Conservation (phyloP, 805 yeast species). For the Clavispora carvajalis region DNA sequence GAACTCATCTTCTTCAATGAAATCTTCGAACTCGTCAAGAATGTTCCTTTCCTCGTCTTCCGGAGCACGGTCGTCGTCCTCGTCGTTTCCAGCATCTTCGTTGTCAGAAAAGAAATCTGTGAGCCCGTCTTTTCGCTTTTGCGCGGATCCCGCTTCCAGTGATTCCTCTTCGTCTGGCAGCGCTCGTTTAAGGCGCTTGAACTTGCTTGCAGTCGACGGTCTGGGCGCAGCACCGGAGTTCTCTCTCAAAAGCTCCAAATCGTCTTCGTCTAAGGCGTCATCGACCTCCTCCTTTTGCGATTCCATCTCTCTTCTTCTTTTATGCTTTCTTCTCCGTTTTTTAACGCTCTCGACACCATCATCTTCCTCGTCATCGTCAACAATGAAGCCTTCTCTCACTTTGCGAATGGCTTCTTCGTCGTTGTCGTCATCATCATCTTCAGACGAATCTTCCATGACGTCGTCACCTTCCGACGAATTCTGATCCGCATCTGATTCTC, state of each 20-base stretch:
- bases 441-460: conserved; percentile 63
- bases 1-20: conserved; percentile 94
- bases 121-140: conserved; percentile 34
- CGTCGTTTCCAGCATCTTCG: conserved; percentile 23
- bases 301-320: conserved; percentile 5
- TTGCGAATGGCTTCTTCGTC: conserved; percentile 84
- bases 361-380: conserved; percentile 77
- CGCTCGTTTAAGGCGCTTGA: conserved; percentile 83
- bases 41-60: conserved; percentile 28
- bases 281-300: conserved; percentile 27
- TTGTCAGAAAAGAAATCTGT: conserved; percentile 70
- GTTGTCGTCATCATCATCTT: conserved; percentile 80
- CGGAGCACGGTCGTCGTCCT: conserved; percentile 21
- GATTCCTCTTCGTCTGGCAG: conserved; percentile 22
- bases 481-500: conserved; percentile 21
- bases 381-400: conserved; percentile 89
- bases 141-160: conserved; percentile 3
- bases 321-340: conserved; percentile 26
- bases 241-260: conserved; percentile 84
- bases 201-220: conserved; percentile 37
- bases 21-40: conserved; percentile 88
- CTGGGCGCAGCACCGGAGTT: conserved; percentile 66
- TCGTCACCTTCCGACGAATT: conserved; percentile 36
- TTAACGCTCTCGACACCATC: conserved; percentile 24
- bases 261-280: conserved; percentile 88